Percentiles rank a stretch among this genome's conserved stretches.
Conservation (phyloP, 2,329 filamentous ascomycete genomes). For the Hirsutella rhossiliensis region DNA sequence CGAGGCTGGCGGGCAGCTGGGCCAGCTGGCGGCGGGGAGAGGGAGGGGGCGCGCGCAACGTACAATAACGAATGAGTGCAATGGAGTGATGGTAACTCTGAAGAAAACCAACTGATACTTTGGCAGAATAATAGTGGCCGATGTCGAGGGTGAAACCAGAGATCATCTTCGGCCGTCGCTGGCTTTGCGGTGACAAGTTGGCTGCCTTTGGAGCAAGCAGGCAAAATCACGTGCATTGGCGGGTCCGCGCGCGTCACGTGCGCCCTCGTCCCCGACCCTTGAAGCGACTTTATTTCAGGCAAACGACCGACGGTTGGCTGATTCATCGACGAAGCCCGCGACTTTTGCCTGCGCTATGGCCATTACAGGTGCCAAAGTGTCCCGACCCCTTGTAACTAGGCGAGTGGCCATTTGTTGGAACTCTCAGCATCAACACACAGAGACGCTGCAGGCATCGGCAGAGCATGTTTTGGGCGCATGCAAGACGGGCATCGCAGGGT, state of each 20-base stretch:
- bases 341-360: no score
- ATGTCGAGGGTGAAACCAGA: conserved; percentile 16
- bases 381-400: no score
- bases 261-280: neutral
- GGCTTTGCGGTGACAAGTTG: conserved; percentile 10
- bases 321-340: no score
- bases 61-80: conserved; percentile 23
- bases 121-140: conserved; percentile 23
- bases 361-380: no score
- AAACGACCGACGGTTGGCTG: no score
- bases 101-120: conserved; percentile 27
- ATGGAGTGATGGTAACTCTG: conserved; percentile 19
- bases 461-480: no score
- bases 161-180: conserved; percentile 6
- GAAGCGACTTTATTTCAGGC: no score
- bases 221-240: neutral
- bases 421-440: no score
- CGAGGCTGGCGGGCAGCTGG: neutral
- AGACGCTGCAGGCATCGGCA: no score
- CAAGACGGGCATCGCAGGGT: no score
- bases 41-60: conserved; percentile 5
- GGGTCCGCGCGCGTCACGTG: neutral
- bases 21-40: no score
- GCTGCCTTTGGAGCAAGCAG: neutral
- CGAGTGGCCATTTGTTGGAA: no score